Conservation (phyloP, 495 filamentous ascomycete species). For the Penicillium robsamsonii region DNA sequence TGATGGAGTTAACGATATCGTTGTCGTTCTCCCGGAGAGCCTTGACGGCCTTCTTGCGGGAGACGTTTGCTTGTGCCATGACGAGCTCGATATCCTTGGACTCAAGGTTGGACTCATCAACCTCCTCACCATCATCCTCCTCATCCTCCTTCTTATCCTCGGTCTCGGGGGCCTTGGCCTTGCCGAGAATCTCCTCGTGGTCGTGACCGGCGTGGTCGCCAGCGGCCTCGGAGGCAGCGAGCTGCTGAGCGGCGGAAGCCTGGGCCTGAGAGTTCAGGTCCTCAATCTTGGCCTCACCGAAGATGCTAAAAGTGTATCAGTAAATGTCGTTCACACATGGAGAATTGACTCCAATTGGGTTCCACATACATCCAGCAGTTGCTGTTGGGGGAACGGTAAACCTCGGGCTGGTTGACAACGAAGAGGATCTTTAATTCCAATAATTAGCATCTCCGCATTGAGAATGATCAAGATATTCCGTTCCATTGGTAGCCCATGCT, state of each 20-base stretch:
- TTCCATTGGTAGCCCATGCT: neutral
- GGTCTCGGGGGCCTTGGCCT: conserved; percentile 71
- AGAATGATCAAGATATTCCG: neutral
- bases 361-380: conserved; percentile 95
- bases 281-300: conserved; percentile 99
- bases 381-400: conserved; percentile 96
- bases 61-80: conserved; percentile 96
- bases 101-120: conserved; percentile 89
- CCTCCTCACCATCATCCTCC: conserved; percentile 93
- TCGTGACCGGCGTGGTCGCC: conserved; percentile 75
- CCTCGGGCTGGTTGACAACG: conserved; percentile 98
- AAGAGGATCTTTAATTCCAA: conserved; percentile 76
- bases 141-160: conserved; percentile 83
- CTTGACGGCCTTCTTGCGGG: conserved; percentile 96
- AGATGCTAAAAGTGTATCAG: conserved; percentile 66
- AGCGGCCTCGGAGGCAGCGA: conserved; percentile 75
- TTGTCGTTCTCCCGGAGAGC: conserved; percentile 98
- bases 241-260: conserved; percentile 87
- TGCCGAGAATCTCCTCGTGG: conserved; percentile 72
- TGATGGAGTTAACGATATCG: conserved; percentile 99
- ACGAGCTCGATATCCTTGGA: conserved; percentile 99
- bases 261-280: conserved; percentile 97
- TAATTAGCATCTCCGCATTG: conserved; percentile 4
- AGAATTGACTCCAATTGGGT: neutral
- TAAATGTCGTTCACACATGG: conserved; percentile 1